Percentiles rank a stretch among this genome's conserved stretches.
Evolutionary conservation across 352 stramenopile genomes (phyloP).

Genomic region (Thalassiosira livingstoniorum): DNA sequence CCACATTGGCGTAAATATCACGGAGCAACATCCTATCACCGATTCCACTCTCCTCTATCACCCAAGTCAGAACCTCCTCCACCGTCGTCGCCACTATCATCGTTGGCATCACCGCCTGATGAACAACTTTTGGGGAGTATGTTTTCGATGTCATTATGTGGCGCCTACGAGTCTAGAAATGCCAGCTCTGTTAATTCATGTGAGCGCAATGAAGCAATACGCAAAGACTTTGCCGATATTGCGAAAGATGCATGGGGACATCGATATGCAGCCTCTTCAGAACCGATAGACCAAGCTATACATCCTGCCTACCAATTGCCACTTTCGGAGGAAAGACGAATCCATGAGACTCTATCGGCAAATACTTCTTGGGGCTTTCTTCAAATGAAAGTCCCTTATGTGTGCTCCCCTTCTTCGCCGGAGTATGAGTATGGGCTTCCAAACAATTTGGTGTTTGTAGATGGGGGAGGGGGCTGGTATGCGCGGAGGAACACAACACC

Average conservation of each 20-base stretch:
- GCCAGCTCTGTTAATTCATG: neutral
- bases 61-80: neutral
- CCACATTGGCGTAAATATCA: slow-evolving; percentile 51
- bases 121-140: slow-evolving; percentile 18
- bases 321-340: slow-evolving; percentile 1
- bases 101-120: too few species aligned
- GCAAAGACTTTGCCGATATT: slow-evolving; percentile 43
- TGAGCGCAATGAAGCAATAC: slow-evolving; percentile 8
- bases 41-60: too few species aligned
- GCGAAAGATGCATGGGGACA: neutral
- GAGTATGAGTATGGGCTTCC: slow-evolving; percentile 59
- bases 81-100: slow-evolving; percentile 4
- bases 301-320: too few species aligned
- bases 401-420: slow-evolving; percentile 41
- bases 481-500: slow-evolving; percentile 53
- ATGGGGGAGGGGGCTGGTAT: slow-evolving; percentile 63
- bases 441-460: slow-evolving; percentile 65
- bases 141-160: neutral
- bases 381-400: slow-evolving; percentile 61
- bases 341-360: slow-evolving; percentile 62
- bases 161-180: neutral
- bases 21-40: slow-evolving; percentile 8
- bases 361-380: slow-evolving; percentile 67
- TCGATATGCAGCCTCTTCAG: neutral
- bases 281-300: too few species aligned